Conservation (phyloP, 495 filamentous ascomycete species). For the Apodospora peruviana region DNA sequence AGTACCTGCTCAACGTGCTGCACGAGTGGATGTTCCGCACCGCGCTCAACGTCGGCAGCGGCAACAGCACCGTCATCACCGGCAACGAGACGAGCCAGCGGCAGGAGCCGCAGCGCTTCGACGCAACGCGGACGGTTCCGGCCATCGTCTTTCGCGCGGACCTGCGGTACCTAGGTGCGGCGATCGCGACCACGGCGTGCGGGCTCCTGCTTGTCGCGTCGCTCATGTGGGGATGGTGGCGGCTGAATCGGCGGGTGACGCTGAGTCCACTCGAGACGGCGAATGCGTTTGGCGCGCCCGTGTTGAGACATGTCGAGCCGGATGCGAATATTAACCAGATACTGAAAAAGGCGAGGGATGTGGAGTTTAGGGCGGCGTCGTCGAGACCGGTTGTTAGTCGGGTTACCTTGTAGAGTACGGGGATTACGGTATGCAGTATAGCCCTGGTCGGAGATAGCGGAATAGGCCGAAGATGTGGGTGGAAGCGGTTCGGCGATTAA, state of each 20-base stretch:
- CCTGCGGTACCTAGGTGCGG: neutral
- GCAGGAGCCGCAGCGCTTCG: neutral
- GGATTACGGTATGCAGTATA: no score
- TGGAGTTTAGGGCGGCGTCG: no score
- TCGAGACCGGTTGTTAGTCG: no score
- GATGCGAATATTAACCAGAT: neutral
- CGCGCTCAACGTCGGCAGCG: neutral
- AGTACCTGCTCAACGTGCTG: neutral
- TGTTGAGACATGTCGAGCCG: neutral
- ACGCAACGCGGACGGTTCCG: neutral
- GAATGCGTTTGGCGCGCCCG: slow-evolving; percentile 3
- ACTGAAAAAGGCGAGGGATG: neutral
- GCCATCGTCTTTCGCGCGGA: neutral
- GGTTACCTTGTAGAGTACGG: no score
- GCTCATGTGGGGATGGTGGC: slow-evolving; percentile 6
- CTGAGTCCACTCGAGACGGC: slow-evolving; percentile 8
- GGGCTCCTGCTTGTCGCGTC: neutral
- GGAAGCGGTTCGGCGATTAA: no score
- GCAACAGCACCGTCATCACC: neutral
- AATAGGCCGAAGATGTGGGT: no score
- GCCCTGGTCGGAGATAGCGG: no score
- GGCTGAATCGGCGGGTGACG: slow-evolving; percentile 1
- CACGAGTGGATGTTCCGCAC: slow-evolving; percentile 6
- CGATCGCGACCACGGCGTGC: neutral
- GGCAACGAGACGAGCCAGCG: neutral